Evolutionary conservation across 306 rosid species (phyloP), one percentile per base, ranked within the genome.

Genomic region (Sindora glabra): DNA sequence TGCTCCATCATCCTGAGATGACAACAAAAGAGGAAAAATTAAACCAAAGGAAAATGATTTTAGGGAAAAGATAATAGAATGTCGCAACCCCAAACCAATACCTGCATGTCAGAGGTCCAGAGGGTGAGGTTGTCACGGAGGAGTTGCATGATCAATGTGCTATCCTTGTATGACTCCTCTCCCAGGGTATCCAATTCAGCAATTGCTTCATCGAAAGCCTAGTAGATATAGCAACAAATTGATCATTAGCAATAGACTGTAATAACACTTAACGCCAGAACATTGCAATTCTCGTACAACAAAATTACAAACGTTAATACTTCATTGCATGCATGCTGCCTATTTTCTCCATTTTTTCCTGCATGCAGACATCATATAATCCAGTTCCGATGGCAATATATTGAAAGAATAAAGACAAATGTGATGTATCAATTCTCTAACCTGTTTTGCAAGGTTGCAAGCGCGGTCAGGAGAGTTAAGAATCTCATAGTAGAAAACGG

Each of bases 81-180:
- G n/a, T n/a, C n/a, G n/a, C n/a, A 37, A 46, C 48, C n/a, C n/a
- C n/a, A n/a, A n/a, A 62, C 26, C 34, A 52, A 15, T 71, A 89
- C 99, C 97, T 94, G 99, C 99, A 94, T 89, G 76, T 94, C 99
- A 11, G 95, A 94, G 64, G 97, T 94, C 97, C 99, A 94, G 9
- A 94, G 95, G 41, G 99, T 89, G 72, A 94, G 95, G 79, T 94
- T 94, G 49, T 94, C 99, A 51, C 99, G 99, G 27, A 94, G 99
- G 65, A 94, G 89, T 71, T 94, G 97, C 97, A 94, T 94, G 78
- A 94, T 94, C 95, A 94, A 81, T 64, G 99, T 94, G 86, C 97
- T 94, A 48, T 94, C 97, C 84, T 94, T 94, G 86, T 94, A 94
- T 0, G 97, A 94, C 59, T 94, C 99, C 79, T 89, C 99, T 26